A percentile compares a stretch with the other conserved stretches of the same genome.
Evolutionary conservation across 495 filamentous ascomycete genomes (phyloP).

Genomic region (Podospora anserina): DNA sequence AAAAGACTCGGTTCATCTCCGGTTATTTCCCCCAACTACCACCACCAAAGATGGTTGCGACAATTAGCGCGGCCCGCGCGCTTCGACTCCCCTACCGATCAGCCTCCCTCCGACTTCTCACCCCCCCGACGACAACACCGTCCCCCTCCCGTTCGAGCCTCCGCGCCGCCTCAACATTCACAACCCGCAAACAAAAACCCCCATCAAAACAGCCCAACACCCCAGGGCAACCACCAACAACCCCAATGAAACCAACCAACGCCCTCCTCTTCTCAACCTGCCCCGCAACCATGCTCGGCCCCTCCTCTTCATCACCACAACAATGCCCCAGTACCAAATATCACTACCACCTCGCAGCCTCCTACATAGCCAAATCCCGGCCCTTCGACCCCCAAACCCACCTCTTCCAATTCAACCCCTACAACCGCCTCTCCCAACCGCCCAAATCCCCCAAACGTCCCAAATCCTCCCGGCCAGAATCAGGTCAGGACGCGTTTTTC

Average conservation of each 20-base stretch:
- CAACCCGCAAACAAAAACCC: background rate
- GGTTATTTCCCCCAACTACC: background rate
- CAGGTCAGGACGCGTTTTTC: slow-evolving; percentile 96
- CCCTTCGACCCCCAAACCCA: slow-evolving; percentile 67
- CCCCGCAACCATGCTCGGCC: background rate
- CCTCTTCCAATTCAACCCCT: slow-evolving; percentile 72
- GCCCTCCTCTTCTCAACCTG: slow-evolving; percentile 15
- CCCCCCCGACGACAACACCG: background rate
- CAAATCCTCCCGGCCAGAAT: slow-evolving; percentile 62
- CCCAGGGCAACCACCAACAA: background rate
- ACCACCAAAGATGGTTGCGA: slow-evolving; percentile 14
- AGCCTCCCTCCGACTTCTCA: background rate
- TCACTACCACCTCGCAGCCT: slow-evolving; percentile 63
- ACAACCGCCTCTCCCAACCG: slow-evolving; percentile 49
- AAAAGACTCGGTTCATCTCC: background rate
- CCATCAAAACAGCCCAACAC: background rate
- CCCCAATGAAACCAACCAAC: background rate
- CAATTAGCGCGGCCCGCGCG: slow-evolving; percentile 9
- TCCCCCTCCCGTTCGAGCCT: background rate
- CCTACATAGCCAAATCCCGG: slow-evolving; percentile 73
- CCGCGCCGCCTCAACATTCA: slow-evolving; percentile 1
- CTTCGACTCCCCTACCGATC: slow-evolving; percentile 17
- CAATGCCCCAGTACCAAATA: slow-evolving; percentile 35
- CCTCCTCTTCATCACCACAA: background rate
- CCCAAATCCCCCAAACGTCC: slow-evolving; percentile 40